Evolutionary conservation across 495 filamentous ascomycete genomes (phyloP).

Genomic region (Parachaetomium inaequale): DNA sequence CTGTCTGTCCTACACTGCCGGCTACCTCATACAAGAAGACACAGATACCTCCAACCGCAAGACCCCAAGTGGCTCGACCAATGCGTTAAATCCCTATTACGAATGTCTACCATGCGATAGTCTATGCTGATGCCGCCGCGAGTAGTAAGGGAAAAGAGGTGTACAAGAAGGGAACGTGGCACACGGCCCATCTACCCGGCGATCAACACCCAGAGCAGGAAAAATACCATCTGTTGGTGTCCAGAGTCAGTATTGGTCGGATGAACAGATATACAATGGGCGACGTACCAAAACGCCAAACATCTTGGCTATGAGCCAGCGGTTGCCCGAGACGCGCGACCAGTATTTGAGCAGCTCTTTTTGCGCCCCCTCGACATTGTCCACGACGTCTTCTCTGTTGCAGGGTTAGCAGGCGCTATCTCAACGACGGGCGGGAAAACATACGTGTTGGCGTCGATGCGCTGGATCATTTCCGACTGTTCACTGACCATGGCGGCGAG

Average conservation of each 20-base stretch:
- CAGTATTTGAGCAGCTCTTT: constrained; percentile 95
- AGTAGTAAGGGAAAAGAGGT: constrained; percentile 17
- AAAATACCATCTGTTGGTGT: constrained; percentile 31
- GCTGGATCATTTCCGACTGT: constrained; percentile 90
- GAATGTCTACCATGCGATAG: constrained; percentile 24
- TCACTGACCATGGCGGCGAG: constrained; percentile 96
- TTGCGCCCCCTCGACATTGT: constrained; percentile 95
- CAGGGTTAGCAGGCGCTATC: constrained; percentile 26
- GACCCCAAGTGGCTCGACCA: not conserved
- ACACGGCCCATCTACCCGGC: constrained; percentile 28
- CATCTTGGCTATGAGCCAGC: constrained; percentile 98
- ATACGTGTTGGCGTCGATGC: constrained; percentile 86
- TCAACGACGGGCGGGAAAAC: not conserved
- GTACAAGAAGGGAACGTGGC: constrained; percentile 15
- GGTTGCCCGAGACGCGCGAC: constrained; percentile 85
- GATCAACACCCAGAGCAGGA: constrained; percentile 40
- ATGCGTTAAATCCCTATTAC: constrained; percentile 19
- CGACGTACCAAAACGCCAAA: constrained; percentile 75
- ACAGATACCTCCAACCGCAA: not conserved
- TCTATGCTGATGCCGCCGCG: constrained; percentile 26
- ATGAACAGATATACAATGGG: constrained; percentile 27
- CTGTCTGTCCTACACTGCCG: constrained; percentile 9
- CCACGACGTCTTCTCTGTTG: constrained; percentile 74
- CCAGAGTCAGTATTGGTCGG: not conserved
- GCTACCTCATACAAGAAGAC: constrained; percentile 8